phyloP scores from a whole-genome alignment of 2,329 filamentous ascomycete species.

The Chrysosporium keratinophilum region DNA sequence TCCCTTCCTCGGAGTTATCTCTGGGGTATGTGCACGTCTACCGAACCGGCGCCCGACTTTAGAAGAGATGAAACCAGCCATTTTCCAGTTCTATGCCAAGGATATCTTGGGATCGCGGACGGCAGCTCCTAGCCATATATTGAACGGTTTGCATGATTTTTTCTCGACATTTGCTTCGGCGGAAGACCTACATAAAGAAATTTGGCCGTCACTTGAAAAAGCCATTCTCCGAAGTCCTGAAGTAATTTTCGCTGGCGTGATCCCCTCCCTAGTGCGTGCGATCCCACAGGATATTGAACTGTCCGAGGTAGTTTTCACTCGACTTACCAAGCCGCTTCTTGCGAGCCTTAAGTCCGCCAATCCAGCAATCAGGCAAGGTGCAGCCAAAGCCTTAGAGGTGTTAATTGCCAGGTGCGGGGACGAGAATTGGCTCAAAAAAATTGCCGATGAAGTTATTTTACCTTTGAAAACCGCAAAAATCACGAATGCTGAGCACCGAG shows the following conservation, averaged over 20 bases:
- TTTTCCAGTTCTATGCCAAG: conserved; percentile 72
- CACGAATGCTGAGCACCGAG: conserved; percentile 71
- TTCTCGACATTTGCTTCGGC: conserved; percentile 62
- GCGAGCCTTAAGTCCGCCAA: conserved; percentile 89
- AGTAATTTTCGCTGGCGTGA: conserved; percentile 68
- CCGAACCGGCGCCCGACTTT: conserved; percentile 52
- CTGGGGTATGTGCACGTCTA: conserved; percentile 72
- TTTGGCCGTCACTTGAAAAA: conserved; percentile 79
- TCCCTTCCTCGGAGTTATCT: conserved; percentile 70
- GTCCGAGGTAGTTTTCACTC: conserved; percentile 58
- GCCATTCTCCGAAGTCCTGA: conserved; percentile 81
- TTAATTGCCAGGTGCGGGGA: conserved; percentile 56
- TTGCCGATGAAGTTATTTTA: conserved; percentile 64
- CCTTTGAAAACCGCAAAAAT: conserved; percentile 79
- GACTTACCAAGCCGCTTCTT: conserved; percentile 76
- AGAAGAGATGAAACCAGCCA: conserved; percentile 56
- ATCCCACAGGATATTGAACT: conserved; percentile 64
- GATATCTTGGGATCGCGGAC: conserved; percentile 74
- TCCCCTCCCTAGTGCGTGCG: conserved; percentile 61
- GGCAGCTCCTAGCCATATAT: conserved; percentile 59
- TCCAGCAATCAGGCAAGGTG: conserved; percentile 61
- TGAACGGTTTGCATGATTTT: conserved; percentile 67
- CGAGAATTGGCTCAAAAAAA: conserved; percentile 50
- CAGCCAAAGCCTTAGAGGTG: conserved; percentile 61
- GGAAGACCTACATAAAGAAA: conserved; percentile 63